A percentile compares a stretch with the other conserved stretches of the same genome.
These are phyloP conservation scores for Colletotrichum sp. DNA, from an alignment of 2,329 filamentous ascomycete species.

Conservation along the genomic window DNA sequence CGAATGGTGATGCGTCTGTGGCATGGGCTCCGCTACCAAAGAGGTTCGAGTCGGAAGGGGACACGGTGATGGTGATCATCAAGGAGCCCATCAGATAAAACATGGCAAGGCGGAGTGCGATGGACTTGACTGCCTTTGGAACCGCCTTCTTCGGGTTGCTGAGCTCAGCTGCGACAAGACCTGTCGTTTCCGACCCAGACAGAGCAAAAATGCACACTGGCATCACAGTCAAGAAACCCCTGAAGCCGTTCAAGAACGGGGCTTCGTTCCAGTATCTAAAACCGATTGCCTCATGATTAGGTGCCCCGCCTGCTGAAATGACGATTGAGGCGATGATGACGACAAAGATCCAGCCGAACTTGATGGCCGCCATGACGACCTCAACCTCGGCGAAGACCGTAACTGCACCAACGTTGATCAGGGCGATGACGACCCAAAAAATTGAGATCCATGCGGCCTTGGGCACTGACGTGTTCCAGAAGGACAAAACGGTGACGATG, in stretches of 20 bases:
- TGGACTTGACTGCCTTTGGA: slow-evolving; percentile 46
- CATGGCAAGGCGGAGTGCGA: slow-evolving; percentile 48
- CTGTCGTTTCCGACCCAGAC: slow-evolving; percentile 47
- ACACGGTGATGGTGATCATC: slow-evolving; percentile 48
- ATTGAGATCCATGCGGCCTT: slow-evolving; percentile 45
- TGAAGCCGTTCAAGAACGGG: slow-evolving; percentile 44
- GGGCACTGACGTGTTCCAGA: slow-evolving; percentile 47
- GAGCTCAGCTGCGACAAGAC: slow-evolving; percentile 48
- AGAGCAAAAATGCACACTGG: slow-evolving; percentile 55
- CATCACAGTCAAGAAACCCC: slow-evolving; percentile 59
- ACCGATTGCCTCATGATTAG: slow-evolving; percentile 38
- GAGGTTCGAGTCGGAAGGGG: slow-evolving; percentile 39
- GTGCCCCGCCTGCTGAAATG: slow-evolving; percentile 45
- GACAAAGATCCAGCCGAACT: slow-evolving; percentile 51
- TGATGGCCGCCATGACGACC: slow-evolving; percentile 45
- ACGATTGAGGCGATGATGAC: slow-evolving; percentile 49
- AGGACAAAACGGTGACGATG: slow-evolving; percentile 43
- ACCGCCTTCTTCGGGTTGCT: slow-evolving; percentile 44
- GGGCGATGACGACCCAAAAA: slow-evolving; percentile 42
- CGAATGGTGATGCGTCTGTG: slow-evolving; percentile 49
- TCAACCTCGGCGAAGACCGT: slow-evolving; percentile 50
- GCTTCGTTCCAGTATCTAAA: slow-evolving; percentile 49
- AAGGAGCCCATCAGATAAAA: slow-evolving; percentile 50
- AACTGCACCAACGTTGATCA: slow-evolving; percentile 45
- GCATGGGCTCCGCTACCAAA: slow-evolving; percentile 39